Conservation (phyloP, 2,329 filamentous ascomycete genomes). For the Tolypocladium capitatum region DNA sequence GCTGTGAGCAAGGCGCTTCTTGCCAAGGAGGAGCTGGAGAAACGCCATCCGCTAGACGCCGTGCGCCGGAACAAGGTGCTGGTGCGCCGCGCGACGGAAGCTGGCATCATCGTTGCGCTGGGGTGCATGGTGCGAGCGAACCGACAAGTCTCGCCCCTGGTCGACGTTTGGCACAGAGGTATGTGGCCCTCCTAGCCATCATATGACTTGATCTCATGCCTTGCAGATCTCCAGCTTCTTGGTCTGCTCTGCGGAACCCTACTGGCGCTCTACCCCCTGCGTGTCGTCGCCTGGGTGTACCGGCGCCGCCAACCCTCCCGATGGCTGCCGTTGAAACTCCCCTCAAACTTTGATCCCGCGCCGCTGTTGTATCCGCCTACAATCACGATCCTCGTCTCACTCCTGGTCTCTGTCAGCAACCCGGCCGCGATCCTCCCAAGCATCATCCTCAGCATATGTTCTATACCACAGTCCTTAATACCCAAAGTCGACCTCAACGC, state of each 20-base stretch:
- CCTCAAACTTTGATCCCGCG: constrained; percentile 76
- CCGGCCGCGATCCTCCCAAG: constrained; percentile 58
- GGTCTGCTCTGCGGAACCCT: constrained; percentile 25
- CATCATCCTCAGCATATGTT: constrained; percentile 65
- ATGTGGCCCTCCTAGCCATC: constrained; percentile 4
- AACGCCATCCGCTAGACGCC: constrained; percentile 10
- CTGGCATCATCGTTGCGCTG: constrained; percentile 35
- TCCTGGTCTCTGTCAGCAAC: constrained; percentile 55
- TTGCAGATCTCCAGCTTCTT: constrained; percentile 29
- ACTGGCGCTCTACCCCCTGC: constrained; percentile 43
- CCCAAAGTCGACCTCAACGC: constrained; percentile 45
- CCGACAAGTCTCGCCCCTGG: constrained; percentile 28
- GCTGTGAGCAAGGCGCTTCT: constrained; percentile 8
- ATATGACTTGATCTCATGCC: not conserved
- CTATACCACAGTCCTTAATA: constrained; percentile 60
- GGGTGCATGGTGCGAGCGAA: constrained; percentile 35
- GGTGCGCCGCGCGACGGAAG: constrained; percentile 38
- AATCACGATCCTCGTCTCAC: constrained; percentile 62
- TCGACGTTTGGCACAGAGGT: constrained; percentile 38
- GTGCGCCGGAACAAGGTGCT: constrained; percentile 35
- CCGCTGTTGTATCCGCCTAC: constrained; percentile 76
- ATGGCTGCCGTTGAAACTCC: constrained; percentile 38
- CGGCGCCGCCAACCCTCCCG: constrained; percentile 23
- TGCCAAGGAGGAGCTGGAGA: constrained; percentile 6
- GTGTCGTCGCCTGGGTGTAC: constrained; percentile 38